Percentiles rank a stretch among this genome's conserved stretches.
phyloP scores from a whole-genome alignment of 2,329 filamentous ascomycete genomes.

The Neonectria coccinea region DNA sequence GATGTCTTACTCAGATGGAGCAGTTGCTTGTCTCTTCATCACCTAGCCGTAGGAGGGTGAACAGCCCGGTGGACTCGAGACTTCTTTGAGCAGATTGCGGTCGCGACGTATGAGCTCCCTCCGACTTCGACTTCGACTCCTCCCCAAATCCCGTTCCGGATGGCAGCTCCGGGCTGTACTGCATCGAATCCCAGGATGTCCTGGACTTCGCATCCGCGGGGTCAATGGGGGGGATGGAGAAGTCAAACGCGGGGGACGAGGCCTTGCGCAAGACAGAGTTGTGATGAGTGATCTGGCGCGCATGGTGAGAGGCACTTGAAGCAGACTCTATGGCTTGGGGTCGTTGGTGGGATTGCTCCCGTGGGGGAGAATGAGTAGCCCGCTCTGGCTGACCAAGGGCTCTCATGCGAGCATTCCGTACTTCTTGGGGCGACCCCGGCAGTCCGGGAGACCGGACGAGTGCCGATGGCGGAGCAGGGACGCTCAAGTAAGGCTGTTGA shows the following conservation, averaged over 20 bases:
- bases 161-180: neutral
- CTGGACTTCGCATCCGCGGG: neutral
- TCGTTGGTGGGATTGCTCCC: neutral
- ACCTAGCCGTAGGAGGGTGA: neutral
- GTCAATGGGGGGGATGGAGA: neutral
- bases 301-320: neutral
- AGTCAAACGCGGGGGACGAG: too few species aligned
- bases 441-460: too few species aligned
- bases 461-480: too few species aligned
- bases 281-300: neutral
- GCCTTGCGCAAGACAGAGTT: neutral
- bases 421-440: too few species aligned
- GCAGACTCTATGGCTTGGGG: too few species aligned
- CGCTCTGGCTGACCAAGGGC: too few species aligned
- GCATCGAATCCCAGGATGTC: neutral
- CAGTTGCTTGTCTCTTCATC: neutral
- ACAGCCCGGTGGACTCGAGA: neutral
- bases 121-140: neutral
- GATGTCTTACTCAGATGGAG: neutral
- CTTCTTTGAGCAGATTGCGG: neutral
- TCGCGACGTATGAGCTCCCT: neutral
- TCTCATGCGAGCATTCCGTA: neutral
- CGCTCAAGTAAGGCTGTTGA: too few species aligned
- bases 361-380: neutral
- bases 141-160: neutral